Evolutionary conservation across 257 asterid genomes (phyloP).

Genomic region (Cynanchum wilfordii): DNA sequence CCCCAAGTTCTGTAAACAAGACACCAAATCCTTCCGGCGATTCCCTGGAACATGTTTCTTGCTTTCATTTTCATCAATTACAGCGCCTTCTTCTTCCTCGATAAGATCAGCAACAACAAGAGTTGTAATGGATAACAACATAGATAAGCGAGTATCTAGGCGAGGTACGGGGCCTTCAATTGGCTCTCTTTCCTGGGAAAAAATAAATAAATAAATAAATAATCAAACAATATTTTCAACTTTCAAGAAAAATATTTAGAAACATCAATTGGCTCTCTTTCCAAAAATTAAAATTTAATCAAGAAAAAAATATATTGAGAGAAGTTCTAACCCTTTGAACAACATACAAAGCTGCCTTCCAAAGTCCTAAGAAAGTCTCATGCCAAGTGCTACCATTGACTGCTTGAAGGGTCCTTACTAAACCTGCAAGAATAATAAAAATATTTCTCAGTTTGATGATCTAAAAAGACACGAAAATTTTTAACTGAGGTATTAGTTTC

Average conservation of each 20-base stretch:
- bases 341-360: slow-evolving; percentile 95
- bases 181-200: slow-evolving; percentile 84
- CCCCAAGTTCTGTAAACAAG: slow-evolving; percentile 65
- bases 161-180: slow-evolving; percentile 98
- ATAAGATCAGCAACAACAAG: slow-evolving; percentile 87
- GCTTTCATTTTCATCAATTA: slow-evolving; percentile 30
- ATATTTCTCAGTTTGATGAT: slow-evolving; percentile 14
- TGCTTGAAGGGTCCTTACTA: slow-evolving; percentile 86
- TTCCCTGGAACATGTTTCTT: slow-evolving; percentile 34
- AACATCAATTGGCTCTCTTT: no score
- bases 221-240: neutral
- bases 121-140: slow-evolving; percentile 76
- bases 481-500: neutral
- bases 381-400: slow-evolving; percentile 82
- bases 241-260: neutral
- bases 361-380: slow-evolving; percentile 81
- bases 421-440: slow-evolving; percentile 47
- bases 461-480: neutral
- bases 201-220: neutral
- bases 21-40: slow-evolving; percentile 59
- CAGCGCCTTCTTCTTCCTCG: slow-evolving; percentile 71
- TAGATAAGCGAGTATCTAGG: slow-evolving; percentile 83
- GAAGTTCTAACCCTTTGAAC: slow-evolving; percentile 79
- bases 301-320: neutral
- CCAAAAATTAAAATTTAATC: neutral